Conservation (phyloP, 805 yeast species). For the Peterozyma xylosa region DNA sequence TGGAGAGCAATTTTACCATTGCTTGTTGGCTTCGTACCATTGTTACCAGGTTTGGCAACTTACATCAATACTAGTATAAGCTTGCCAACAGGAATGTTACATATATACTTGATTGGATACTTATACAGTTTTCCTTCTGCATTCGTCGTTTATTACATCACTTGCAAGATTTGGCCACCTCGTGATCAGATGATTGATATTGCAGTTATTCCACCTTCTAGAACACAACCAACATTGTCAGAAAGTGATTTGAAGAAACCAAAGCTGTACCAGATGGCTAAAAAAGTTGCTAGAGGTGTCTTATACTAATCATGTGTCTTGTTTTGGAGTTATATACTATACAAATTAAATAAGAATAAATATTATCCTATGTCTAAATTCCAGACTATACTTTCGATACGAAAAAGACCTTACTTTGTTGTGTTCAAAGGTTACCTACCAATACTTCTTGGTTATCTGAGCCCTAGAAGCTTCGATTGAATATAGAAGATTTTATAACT, state of each 20-base stretch:
- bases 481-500: too few relatives aligned
- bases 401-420: too few relatives aligned
- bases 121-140: conserved; percentile 68
- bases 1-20: conserved; percentile 85
- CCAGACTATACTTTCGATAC: too few relatives aligned
- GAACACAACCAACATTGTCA: neutral
- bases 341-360: too few relatives aligned
- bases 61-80: conserved; percentile 53
- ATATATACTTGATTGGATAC: conserved; percentile 67
- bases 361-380: too few relatives aligned
- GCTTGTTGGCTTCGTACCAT: conserved; percentile 69
- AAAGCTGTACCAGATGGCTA: neutral
- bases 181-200: conserved; percentile 19
- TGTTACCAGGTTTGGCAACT: conserved; percentile 29
- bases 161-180: conserved; percentile 45
- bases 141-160: conserved; percentile 41
- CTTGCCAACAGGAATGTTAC: conserved; percentile 74
- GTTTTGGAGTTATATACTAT: too few relatives aligned
- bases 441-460: too few relatives aligned
- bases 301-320: too few relatives aligned
- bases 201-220: conserved; percentile 21
- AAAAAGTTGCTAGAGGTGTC: neutral
- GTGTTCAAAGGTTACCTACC: too few relatives aligned
- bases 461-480: too few relatives aligned
- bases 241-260: neutral